Percentiles rank a stretch among this genome's conserved stretches.
Evolutionary conservation across 345 rosid genomes (phyloP).

Genomic region (Limnanthes douglasii): DNA sequence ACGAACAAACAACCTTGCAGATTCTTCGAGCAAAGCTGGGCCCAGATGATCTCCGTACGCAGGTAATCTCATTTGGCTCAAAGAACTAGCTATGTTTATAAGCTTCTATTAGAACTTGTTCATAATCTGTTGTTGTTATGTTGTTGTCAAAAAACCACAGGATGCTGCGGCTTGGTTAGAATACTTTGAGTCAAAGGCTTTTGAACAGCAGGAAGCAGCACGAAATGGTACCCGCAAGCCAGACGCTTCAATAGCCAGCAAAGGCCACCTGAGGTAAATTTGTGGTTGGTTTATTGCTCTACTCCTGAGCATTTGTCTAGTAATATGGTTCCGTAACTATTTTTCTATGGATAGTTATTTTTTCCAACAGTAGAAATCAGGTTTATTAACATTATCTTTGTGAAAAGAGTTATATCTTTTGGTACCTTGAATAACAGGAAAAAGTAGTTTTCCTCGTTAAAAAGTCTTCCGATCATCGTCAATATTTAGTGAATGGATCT

Average conservation of each 20-base stretch:
- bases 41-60: slow-evolving; percentile 96
- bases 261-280: slow-evolving; percentile 90
- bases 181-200: slow-evolving; percentile 94
- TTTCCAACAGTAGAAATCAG: no score
- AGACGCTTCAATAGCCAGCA: slow-evolving; percentile 98
- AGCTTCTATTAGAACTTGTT: background rate
- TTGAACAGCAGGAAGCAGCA: slow-evolving; percentile 98
- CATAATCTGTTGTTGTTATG: background rate
- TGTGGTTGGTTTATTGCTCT: slow-evolving; percentile 2
- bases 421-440: no score
- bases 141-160: slow-evolving; percentile 30
- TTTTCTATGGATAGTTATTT: no score
- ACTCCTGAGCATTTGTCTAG: no score
- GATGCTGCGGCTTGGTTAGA: slow-evolving; percentile 99
- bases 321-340: no score
- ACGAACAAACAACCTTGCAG: slow-evolving; percentile 91
- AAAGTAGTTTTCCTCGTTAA: no score
- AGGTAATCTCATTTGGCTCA: slow-evolving; percentile 27
- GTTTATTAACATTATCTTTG: no score
- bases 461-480: no score
- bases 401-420: no score
- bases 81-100: no score
- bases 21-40: slow-evolving; percentile 94
- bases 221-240: slow-evolving; percentile 94
- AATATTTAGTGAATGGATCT: no score